Evolutionary conservation across 2,329 filamentous ascomycete species (phyloP).

Genomic region (Fusarium sublunatum): DNA sequence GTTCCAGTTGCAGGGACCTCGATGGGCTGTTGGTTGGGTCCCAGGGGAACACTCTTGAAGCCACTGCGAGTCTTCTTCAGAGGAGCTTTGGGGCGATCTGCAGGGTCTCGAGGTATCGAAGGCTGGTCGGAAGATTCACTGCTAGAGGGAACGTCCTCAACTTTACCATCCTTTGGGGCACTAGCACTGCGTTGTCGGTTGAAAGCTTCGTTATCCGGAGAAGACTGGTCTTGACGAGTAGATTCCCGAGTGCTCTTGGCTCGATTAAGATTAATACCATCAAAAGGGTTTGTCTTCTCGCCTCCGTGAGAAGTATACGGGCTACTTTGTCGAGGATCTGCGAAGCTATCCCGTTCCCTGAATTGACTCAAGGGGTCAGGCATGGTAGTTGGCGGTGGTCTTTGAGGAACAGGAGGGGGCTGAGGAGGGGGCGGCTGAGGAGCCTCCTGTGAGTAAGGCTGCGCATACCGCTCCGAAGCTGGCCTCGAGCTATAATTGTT

Average conservation of each 20-base stretch:
- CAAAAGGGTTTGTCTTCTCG: conserved; percentile 69
- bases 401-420: conserved; percentile 25
- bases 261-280: conserved; percentile 58
- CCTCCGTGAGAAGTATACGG: conserved; percentile 67
- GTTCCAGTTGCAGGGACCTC: conserved; percentile 16
- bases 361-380: conserved; percentile 63
- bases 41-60: conserved; percentile 26
- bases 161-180: conserved; percentile 43
- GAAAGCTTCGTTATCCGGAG: conserved; percentile 38
- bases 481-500: conserved; percentile 62
- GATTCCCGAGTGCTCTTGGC: conserved; percentile 59
- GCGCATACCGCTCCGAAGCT: conserved; percentile 41
- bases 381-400: conserved; percentile 43
- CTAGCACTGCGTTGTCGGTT: conserved; percentile 50
- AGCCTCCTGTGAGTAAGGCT: conserved; percentile 21
- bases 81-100: conserved; percentile 41
- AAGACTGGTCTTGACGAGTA: conserved; percentile 43
- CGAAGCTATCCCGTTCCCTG: conserved; percentile 53
- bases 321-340: conserved; percentile 65
- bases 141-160: conserved; percentile 9
- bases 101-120: conserved; percentile 26
- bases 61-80: conserved; percentile 41
- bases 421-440: conserved; percentile 30
- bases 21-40: conserved; percentile 26
- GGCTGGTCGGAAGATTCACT: conserved; percentile 5